phyloP scores from a whole-genome alignment of 2,329 filamentous ascomycete genomes.

The Colletotrichum costaricense region DNA sequence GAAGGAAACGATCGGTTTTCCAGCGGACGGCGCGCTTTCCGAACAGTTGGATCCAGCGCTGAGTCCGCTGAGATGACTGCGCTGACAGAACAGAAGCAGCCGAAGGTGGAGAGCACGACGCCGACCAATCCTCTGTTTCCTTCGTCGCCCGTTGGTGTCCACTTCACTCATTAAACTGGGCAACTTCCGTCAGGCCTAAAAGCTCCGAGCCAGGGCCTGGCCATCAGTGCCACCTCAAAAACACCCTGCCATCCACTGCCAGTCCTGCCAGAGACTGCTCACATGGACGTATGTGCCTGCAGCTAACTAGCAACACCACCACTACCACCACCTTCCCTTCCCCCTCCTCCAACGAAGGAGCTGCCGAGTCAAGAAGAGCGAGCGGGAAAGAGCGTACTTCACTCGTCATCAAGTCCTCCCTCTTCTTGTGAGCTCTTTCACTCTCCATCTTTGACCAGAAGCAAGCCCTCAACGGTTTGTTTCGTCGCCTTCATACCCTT shows the following conservation, averaged over 20 bases:
- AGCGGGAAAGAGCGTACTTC: not conserved
- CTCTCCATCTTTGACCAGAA: not conserved
- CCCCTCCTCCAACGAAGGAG: not conserved
- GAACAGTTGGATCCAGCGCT: constrained; percentile 7
- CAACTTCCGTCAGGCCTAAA: constrained; percentile 15
- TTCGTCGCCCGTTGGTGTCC: constrained; percentile 1
- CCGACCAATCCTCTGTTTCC: not conserved
- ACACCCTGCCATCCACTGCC: not conserved
- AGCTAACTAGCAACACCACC: constrained; percentile 13
- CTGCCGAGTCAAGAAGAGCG: constrained; percentile 27
- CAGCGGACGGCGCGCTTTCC: constrained; percentile 23
- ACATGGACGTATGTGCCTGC: constrained; percentile 19
- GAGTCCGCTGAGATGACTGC: constrained; percentile 3
- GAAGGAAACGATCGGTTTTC: constrained; percentile 8
- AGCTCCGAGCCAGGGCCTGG: constrained; percentile 24
- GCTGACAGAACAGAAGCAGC: constrained; percentile 2
- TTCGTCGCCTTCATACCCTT: not conserved
- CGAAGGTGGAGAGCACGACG: no score
- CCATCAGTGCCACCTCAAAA: constrained; percentile 1
- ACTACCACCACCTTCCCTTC: not conserved
- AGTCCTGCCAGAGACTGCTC: constrained; percentile 11
- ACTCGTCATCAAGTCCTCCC: constrained; percentile 11
- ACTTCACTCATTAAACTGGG: constrained; percentile 3
- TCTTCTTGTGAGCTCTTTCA: not conserved
- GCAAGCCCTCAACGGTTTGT: not conserved